Conservation (phyloP, 2,329 filamentous ascomycete genomes). For the Elsinoe batatas region DNA sequence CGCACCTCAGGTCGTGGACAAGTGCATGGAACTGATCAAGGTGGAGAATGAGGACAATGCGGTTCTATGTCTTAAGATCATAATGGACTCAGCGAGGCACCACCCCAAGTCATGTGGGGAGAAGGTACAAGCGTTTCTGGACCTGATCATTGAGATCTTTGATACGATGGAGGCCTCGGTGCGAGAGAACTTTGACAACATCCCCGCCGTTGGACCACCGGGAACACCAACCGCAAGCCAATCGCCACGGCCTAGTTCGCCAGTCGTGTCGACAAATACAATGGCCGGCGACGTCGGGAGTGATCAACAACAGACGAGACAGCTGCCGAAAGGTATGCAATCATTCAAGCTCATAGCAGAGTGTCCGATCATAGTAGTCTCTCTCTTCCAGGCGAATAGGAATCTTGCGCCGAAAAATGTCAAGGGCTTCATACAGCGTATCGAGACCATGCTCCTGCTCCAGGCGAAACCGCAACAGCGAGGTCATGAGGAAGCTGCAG, state of each 20-base stretch:
- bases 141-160: conserved; percentile 90
- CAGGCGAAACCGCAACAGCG: conserved; percentile 90
- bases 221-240: conserved; percentile 63
- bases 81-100: conserved; percentile 91
- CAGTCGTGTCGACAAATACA: conserved; percentile 61
- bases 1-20: conserved; percentile 77
- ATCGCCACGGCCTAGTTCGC: conserved; percentile 81
- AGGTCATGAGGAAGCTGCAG: conserved; percentile 75
- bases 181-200: conserved; percentile 82
- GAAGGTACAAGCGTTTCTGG: conserved; percentile 81
- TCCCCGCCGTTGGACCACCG: conserved; percentile 48
- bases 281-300: conserved; percentile 58
- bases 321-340: conserved; percentile 86
- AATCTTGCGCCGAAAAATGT: conserved; percentile 72
- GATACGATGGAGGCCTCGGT: conserved; percentile 90
- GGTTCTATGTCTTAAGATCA: conserved; percentile 94
- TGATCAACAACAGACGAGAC: conserved; percentile 72
- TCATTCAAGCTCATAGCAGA: conserved; percentile 98
- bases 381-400: conserved; percentile 90
- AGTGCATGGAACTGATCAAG: conserved; percentile 78
- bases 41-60: conserved; percentile 98
- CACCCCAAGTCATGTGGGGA: conserved; percentile 67
- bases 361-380: conserved; percentile 97
- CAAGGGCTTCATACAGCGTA: conserved; percentile 82
- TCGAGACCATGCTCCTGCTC: conserved; percentile 78